A percentile compares a stretch with the other conserved stretches of the same genome.
Conservation (phyloP, 805 yeast species). For the Starmerella bombi region DNA sequence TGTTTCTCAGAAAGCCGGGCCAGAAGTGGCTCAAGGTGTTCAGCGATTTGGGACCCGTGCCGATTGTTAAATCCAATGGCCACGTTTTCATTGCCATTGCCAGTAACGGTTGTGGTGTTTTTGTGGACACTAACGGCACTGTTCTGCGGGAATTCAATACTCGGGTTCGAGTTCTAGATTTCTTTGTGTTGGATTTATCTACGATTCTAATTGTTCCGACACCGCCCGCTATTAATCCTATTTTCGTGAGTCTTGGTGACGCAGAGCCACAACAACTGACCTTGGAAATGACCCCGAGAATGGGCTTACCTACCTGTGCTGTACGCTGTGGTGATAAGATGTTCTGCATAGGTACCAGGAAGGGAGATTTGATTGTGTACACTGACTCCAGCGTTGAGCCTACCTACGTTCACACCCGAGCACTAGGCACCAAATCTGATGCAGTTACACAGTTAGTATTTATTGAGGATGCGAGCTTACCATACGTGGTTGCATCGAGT, state of each 20-base stretch:
- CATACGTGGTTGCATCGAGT: slow-evolving; percentile 16
- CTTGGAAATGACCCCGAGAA: background rate
- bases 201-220: slow-evolving; percentile 1
- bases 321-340: background rate
- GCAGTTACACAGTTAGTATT: slow-evolving; percentile 21
- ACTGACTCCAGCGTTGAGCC: background rate
- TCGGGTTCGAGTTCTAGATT: slow-evolving; percentile 5
- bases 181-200: slow-evolving; percentile 2
- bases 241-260: background rate
- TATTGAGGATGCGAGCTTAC: slow-evolving; percentile 1
- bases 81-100: slow-evolving; percentile 3
- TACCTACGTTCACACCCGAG: slow-evolving; percentile 1
- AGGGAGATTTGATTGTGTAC: slow-evolving; percentile 6
- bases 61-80: slow-evolving; percentile 5
- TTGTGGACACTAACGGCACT: background rate
- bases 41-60: slow-evolving; percentile 3
- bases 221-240: background rate
- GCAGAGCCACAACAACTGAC: background rate
- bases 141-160: background rate
- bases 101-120: slow-evolving; percentile 4
- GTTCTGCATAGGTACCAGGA: slow-evolving; percentile 11
- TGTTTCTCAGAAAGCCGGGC: background rate
- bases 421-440: slow-evolving; percentile 17
- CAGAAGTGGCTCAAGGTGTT: background rate
- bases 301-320: slow-evolving; percentile 1